Conservation (phyloP, 2,329 filamentous ascomycete species). For the Chalaropsis thielavioides region DNA sequence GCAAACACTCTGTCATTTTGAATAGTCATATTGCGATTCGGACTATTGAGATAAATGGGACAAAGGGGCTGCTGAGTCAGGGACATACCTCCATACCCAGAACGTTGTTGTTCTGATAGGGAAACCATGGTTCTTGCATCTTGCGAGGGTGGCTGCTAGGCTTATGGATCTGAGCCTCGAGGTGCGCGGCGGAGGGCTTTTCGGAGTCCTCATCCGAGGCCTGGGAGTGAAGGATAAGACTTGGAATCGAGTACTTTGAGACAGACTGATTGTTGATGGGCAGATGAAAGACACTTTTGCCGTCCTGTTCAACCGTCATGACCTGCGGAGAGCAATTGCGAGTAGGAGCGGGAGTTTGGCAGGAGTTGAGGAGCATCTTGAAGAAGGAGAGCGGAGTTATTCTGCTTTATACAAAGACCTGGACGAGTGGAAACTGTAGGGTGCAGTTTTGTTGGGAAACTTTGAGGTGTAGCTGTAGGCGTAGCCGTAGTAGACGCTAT, state of each 20-base stretch:
- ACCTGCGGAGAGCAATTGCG: background rate
- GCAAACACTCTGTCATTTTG: background rate
- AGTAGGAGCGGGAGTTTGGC: background rate
- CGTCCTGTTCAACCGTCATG: conserved; percentile 8
- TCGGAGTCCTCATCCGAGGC: background rate
- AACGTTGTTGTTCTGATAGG: background rate
- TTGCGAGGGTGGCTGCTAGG: background rate
- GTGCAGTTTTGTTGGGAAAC: background rate
- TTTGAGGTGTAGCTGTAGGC: background rate
- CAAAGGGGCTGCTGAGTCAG: background rate
- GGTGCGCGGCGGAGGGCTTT: background rate
- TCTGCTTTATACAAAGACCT: background rate
- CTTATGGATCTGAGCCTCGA: background rate
- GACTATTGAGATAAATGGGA: background rate
- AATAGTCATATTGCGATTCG: background rate
- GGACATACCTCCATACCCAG: conserved; percentile 7
- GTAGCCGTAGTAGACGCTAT: background rate
- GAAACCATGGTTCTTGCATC: conserved; percentile 10
- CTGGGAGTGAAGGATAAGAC: background rate
- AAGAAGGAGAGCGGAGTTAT: background rate
- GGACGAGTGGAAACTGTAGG: background rate
- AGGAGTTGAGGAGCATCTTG: background rate
- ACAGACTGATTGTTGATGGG: background rate
- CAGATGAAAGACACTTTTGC: conserved; percentile 4
- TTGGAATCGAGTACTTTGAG: background rate